A percentile compares a stretch with the other conserved stretches of the same genome.
phyloP scores from a whole-genome alignment of 148 eudicot genomes.

The Cornus florida region DNA sequence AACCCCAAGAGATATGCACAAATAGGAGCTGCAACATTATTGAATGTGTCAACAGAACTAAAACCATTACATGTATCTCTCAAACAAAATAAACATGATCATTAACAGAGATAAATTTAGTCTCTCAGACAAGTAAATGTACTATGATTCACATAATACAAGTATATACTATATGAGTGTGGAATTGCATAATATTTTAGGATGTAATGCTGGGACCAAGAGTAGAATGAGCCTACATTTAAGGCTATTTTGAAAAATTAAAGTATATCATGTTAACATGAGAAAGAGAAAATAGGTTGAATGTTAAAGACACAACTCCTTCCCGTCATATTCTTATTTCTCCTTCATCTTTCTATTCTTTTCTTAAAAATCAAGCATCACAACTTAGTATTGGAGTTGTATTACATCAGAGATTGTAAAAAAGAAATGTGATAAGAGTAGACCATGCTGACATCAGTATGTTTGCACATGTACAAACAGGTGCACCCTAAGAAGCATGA shows the following conservation, averaged over 20 bases:
- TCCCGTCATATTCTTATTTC: too few species aligned
- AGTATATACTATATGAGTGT: background rate
- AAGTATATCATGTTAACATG: background rate
- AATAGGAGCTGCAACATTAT: background rate
- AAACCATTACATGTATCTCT: background rate
- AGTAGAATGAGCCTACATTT: background rate
- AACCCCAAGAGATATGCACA: background rate
- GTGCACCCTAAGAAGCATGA: background rate
- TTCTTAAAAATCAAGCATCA: background rate
- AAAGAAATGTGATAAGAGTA: background rate
- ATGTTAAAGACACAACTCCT: background rate
- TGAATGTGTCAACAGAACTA: background rate
- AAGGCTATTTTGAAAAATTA: background rate
- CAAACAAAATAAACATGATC: background rate
- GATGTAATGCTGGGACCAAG: background rate
- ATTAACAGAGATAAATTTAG: background rate
- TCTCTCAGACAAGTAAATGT: background rate
- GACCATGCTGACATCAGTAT: background rate
- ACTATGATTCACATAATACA: background rate
- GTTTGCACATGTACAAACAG: background rate
- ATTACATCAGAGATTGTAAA: background rate
- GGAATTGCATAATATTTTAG: too few species aligned
- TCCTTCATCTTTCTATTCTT: background rate
- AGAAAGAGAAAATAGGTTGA: background rate
- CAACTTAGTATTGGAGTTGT: background rate